Base-by-base conservation (phyloP, 1,284 basidiomycete genomes). In the Wallemia hederae region DNA sequence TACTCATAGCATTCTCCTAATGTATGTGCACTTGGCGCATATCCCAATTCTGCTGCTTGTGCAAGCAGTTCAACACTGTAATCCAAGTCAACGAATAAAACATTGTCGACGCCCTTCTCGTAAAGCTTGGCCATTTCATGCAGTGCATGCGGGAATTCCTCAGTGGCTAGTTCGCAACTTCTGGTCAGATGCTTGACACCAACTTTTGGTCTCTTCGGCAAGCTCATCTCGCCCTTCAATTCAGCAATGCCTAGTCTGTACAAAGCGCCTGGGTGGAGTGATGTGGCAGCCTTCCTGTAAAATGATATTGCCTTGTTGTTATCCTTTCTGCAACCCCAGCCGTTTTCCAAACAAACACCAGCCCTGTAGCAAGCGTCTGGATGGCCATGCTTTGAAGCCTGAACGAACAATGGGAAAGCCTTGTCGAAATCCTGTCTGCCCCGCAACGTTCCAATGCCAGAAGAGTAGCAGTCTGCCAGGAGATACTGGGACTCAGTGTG, bases 1-100 rank as follows among this genome's bases (percentile, higher is more conserved):
- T 97, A 98, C 74, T 98, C 92, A 72, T 98, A 98, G 72, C 92
- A 97, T 72, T 98, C 92, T 56, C 92, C 92, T 61, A 98, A 74
- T 66, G 90, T 82, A 74, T 92, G 90, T 56, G 92, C 92, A 67
- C 85, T 89, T 1, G 92, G 89, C 5, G 92, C 89, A 71, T 97
- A 97, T 14, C 90, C 90, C 59, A 98, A 77, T 72, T 98, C 92
- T 0, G 86, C 81, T 24, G 90, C 92, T 70, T 94, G 86, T 0
- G 94, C 92, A 39, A 98, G 74, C 15, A 98, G 76, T 72, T 98
- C 92, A 11, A 85, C 83, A 0, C 90, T 82, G 69, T 98, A 98
- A 67, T 97, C 92, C 65, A 82, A 80, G 70, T 98, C 92, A 65
- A 92, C 83, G 71, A 97, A 98, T 9, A 98, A 77, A 63, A 97